Evolutionary conservation across 768 basidiomycete species (phyloP).

Genomic region (Tylopilus rubrobrunneus): DNA sequence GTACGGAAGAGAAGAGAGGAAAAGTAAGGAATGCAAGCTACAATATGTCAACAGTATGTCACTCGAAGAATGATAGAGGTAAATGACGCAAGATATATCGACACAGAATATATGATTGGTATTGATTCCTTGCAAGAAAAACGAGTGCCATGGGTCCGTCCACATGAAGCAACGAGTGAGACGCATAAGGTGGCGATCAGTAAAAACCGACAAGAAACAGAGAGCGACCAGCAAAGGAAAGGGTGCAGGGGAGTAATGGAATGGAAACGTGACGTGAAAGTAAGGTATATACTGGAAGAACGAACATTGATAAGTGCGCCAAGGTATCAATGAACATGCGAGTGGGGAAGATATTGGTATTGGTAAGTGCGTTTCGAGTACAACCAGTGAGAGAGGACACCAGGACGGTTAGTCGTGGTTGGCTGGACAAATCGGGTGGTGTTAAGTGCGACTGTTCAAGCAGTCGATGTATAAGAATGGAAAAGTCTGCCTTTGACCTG

Average conservation of each 20-base stretch:
- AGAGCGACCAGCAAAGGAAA: constrained; percentile 1
- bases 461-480: neutral
- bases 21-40: neutral
- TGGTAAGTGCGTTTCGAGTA: constrained; percentile 16
- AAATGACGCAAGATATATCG: constrained; percentile 1
- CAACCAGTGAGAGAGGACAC: constrained; percentile 6
- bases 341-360: neutral
- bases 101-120: constrained; percentile 9
- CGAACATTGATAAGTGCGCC: constrained; percentile 8
- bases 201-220: neutral
- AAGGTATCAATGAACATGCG: constrained; percentile 11
- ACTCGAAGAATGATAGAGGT: neutral
- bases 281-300: constrained; percentile 4
- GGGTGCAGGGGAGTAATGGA: neutral
- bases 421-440: neutral
- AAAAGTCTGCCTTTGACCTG: neutral
- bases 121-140: constrained; percentile 17
- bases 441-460: neutral
- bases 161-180: constrained; percentile 3
- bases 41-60: neutral
- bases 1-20: neutral
- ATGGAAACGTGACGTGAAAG: neutral
- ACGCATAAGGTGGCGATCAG: neutral
- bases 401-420: neutral
- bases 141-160: neutral